Evolutionary conservation across 2,329 filamentous ascomycete species (phyloP).

Genomic region (Xylaria sp.): DNA sequence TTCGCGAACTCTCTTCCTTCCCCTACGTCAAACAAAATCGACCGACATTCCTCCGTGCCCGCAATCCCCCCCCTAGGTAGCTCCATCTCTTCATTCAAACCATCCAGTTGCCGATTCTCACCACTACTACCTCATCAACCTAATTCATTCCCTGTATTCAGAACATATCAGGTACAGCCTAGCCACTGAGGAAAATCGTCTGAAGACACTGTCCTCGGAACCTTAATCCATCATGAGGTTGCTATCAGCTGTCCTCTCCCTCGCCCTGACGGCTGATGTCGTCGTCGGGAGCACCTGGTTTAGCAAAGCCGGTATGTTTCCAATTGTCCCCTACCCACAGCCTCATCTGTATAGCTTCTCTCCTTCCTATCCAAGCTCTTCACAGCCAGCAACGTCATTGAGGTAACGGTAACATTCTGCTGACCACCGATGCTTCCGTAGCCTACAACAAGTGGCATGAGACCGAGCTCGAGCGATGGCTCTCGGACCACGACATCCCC

Average conservation of each 20-base stretch:
- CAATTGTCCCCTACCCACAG: slow-evolving; percentile 9
- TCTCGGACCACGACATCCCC: slow-evolving; percentile 87
- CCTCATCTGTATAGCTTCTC: background rate
- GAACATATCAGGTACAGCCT: background rate
- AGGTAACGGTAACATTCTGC: slow-evolving; percentile 10
- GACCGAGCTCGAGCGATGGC: slow-evolving; percentile 95
- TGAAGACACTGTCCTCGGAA: slow-evolving; percentile 2
- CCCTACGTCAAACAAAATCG: slow-evolving; percentile 2
- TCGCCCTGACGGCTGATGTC: slow-evolving; percentile 71
- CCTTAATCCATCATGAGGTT: slow-evolving; percentile 69
- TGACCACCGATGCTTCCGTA: slow-evolving; percentile 47
- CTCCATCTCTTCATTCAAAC: slow-evolving; percentile 1
- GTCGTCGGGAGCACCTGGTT: slow-evolving; percentile 82
- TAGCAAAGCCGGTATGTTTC: slow-evolving; percentile 73
- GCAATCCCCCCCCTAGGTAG: slow-evolving; percentile 8
- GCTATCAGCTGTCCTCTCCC: slow-evolving; percentile 68
- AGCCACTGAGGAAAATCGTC: background rate
- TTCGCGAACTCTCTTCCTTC: slow-evolving; percentile 15
- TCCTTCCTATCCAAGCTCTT: background rate
- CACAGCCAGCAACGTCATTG: no score
- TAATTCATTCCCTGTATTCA: background rate
- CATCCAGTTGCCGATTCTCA: background rate
- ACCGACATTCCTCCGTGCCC: background rate
- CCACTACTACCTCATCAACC: background rate
- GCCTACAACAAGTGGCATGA: slow-evolving; percentile 99